phyloP scores from a whole-genome alignment of 805 yeast genomes.

The Spathaspora gorwiae region DNA sequence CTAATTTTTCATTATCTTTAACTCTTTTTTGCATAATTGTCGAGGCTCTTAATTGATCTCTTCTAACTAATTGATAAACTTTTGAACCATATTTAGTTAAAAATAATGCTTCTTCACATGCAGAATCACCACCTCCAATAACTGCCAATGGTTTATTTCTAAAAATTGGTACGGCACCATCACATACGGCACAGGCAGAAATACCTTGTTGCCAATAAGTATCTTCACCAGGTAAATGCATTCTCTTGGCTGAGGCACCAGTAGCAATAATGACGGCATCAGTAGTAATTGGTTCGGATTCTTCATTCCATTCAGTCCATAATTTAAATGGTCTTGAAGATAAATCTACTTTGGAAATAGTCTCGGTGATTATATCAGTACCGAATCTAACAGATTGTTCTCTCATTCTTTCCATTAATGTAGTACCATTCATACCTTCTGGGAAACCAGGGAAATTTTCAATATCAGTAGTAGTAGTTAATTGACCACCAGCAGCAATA shows the following conservation, averaged over 20 bases:
- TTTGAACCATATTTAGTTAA: conserved; percentile 97
- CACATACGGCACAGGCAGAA: conserved; percentile 99
- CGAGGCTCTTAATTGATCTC: conserved; percentile 92
- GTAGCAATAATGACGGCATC: conserved; percentile 93
- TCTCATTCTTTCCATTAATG: conserved; percentile 91
- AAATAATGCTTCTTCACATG: conserved; percentile 97
- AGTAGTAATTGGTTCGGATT: conserved; percentile 82
- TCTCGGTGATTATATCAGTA: conserved; percentile 90
- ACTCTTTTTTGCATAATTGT: conserved; percentile 96
- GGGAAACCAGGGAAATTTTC: conserved; percentile 99
- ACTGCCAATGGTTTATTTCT: conserved; percentile 98
- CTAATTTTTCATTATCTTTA: conserved; percentile 77
- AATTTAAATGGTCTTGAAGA: conserved; percentile 87
- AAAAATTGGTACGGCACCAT: conserved; percentile 98
- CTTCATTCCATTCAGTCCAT: conserved; percentile 96
- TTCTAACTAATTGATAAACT: conserved; percentile 89
- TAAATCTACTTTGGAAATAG: conserved; percentile 88
- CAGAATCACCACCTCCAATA: conserved; percentile 99
- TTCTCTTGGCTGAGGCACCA: conserved; percentile 97
- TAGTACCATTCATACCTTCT: conserved; percentile 79
- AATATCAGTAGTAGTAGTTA: conserved; percentile 97
- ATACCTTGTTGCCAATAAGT: conserved; percentile 98
- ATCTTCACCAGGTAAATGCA: conserved; percentile 93
- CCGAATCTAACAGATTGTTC: conserved; percentile 85
- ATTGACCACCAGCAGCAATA: conserved; percentile 97